Percentiles rank a stretch among this genome's conserved stretches.
These are phyloP conservation scores for Mycosphaerella arachidis DNA, from an alignment of 2,329 filamentous ascomycete genomes.

Conservation along the genomic window DNA sequence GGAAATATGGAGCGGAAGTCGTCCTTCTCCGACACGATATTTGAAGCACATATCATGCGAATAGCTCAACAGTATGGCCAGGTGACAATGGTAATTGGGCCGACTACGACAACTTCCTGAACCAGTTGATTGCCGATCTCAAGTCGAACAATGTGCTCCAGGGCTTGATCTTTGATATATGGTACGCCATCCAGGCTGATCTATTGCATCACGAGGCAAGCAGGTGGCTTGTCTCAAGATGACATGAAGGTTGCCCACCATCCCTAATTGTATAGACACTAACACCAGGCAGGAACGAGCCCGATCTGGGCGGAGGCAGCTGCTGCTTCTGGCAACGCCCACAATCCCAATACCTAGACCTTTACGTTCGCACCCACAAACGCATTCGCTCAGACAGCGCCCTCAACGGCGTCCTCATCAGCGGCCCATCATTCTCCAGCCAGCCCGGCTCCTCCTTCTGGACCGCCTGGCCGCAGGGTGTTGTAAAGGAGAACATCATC, in stretches of 20 bases:
- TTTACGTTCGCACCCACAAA: constrained; percentile 39
- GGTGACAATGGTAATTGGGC: constrained; percentile 50
- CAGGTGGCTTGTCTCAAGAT: no score
- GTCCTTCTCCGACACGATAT: constrained; percentile 25
- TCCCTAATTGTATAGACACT: no score
- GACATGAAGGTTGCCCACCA: no score
- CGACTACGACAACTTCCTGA: constrained; percentile 42
- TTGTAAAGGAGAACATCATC: constrained; percentile 36
- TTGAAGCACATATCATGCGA: constrained; percentile 29
- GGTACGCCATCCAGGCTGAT: constrained; percentile 15
- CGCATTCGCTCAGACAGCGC: constrained; percentile 30
- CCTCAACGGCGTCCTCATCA: constrained; percentile 27
- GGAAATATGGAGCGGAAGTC: constrained; percentile 29
- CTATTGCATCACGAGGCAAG: no score
- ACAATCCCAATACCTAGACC: constrained; percentile 39
- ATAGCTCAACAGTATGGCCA: constrained; percentile 40
- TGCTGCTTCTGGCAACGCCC: constrained; percentile 36
- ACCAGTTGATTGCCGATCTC: constrained; percentile 37
- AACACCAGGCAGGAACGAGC: constrained; percentile 27
- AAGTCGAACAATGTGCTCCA: constrained; percentile 35
- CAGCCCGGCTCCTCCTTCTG: constrained; percentile 41
- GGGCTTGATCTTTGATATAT: constrained; percentile 46
- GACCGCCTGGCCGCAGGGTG: constrained; percentile 35
- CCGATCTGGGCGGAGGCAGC: constrained; percentile 34
- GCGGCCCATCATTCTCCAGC: constrained; percentile 38